Percentiles rank a stretch among this genome's conserved stretches.
Conservation (phyloP, 208 protist species). For the Balamuthia mandrillaris region DNA sequence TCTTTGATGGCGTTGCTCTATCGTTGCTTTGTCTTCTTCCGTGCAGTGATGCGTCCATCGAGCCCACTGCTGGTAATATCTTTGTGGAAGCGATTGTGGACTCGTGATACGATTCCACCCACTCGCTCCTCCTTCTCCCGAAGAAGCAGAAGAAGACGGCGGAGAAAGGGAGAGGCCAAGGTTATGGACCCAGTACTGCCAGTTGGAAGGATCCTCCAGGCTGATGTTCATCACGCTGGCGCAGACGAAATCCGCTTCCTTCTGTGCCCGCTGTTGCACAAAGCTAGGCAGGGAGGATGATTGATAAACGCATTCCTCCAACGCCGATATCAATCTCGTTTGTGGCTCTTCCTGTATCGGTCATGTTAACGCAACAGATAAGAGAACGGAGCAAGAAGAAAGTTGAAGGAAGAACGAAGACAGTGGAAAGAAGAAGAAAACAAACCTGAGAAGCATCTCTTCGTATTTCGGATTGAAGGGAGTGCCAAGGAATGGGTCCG, state of each 20-base stretch:
- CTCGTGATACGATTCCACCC: too few relatives aligned
- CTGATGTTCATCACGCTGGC: conserved; percentile 36
- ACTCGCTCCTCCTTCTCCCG: too few relatives aligned
- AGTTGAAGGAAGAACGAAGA: too few relatives aligned
- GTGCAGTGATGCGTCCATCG: too few relatives aligned
- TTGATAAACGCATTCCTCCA: not conserved
- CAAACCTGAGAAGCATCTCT: not conserved
- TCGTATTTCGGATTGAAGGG: not conserved
- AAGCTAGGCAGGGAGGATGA: not conserved
- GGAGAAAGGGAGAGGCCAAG: too few relatives aligned
- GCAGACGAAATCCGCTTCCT: not conserved
- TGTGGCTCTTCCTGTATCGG: not conserved
- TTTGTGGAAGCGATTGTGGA: too few relatives aligned
- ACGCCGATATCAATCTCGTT: not conserved
- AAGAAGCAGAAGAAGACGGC: too few relatives aligned
- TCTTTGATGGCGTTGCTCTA: too few relatives aligned
- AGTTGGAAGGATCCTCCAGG: conserved; percentile 32
- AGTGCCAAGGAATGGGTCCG: not conserved
- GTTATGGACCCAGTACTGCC: conserved; percentile 29
- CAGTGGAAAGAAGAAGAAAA: not conserved
- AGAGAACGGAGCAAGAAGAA: not conserved
- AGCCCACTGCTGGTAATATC: too few relatives aligned
- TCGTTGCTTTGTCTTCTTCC: too few relatives aligned
- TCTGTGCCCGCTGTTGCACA: not conserved
- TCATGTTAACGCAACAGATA: not conserved